phyloP scores from a whole-genome alignment of 2,329 filamentous ascomycete genomes.

The Diaporthe australafricana region DNA sequence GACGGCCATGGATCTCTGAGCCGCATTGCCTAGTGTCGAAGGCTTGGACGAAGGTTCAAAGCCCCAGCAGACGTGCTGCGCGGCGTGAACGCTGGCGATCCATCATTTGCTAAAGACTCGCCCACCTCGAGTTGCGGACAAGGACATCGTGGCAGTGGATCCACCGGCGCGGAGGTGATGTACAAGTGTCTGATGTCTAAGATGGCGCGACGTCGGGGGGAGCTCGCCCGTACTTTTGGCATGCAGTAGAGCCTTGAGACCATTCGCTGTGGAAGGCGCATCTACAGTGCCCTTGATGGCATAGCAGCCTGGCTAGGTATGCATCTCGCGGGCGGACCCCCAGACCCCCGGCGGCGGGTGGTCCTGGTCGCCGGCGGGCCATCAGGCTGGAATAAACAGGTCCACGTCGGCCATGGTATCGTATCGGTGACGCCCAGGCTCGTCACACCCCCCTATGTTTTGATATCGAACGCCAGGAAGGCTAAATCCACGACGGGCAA shows the following conservation, averaged over 20 bases:
- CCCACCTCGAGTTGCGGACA: neutral
- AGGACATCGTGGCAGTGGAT: constrained; percentile 10
- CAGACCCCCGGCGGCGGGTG: neutral
- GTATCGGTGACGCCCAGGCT: constrained; percentile 26
- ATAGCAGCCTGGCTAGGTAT: constrained; percentile 20
- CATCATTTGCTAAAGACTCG: neutral
- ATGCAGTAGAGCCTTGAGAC: neutral
- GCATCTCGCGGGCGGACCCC: constrained; percentile 6
- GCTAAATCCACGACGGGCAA: constrained; percentile 12
- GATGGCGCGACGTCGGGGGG: neutral
- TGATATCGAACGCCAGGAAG: neutral
- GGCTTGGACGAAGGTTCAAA: neutral
- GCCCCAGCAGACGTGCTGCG: neutral
- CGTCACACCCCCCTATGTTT: constrained; percentile 15
- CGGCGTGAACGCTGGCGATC: neutral
- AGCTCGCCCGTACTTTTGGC: constrained; percentile 3
- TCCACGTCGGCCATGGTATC: constrained; percentile 9
- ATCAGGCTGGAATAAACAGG: constrained; percentile 6
- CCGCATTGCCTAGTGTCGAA: neutral
- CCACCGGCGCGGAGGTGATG: neutral
- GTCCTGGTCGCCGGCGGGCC: constrained; percentile 2
- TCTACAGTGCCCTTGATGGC: neutral
- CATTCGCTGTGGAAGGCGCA: neutral
- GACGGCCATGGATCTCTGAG: neutral
- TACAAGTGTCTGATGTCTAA: neutral